These are phyloP conservation scores for Aschersonia sp. DNA, from an alignment of 2,329 filamentous ascomycete species.

Conservation along the genomic window DNA sequence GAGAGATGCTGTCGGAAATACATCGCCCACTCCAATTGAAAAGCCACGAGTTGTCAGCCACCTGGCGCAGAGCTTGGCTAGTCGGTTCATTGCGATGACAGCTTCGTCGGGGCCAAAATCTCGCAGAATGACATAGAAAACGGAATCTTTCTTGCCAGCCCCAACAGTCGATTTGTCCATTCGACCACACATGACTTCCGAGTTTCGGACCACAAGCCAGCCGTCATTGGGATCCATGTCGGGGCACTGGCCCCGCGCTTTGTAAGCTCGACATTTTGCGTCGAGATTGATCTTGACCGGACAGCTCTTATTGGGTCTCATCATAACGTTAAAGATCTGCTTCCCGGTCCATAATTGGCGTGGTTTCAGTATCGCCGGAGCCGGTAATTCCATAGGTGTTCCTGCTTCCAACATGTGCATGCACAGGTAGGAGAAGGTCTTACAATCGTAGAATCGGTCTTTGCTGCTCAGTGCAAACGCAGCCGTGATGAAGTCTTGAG, in stretches of 20 bases:
- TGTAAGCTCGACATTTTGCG: slow-evolving; percentile 75
- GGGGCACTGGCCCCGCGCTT: slow-evolving; percentile 40
- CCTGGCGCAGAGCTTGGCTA: slow-evolving; percentile 80
- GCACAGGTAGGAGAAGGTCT: slow-evolving; percentile 77
- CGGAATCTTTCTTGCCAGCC: slow-evolving; percentile 90
- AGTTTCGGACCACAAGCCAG: slow-evolving; percentile 88
- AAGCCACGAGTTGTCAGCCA: slow-evolving; percentile 85
- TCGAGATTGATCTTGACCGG: slow-evolving; percentile 82
- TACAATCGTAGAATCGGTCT: slow-evolving; percentile 81
- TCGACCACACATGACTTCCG: slow-evolving; percentile 88
- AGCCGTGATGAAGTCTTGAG: slow-evolving; percentile 96
- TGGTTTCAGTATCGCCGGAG: slow-evolving; percentile 75
- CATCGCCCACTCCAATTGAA: slow-evolving; percentile 90
- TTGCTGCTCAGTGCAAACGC: slow-evolving; percentile 85
- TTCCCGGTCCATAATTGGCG: slow-evolving; percentile 90
- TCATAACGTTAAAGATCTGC: slow-evolving; percentile 81
- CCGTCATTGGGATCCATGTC: slow-evolving; percentile 78
- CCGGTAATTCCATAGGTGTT: slow-evolving; percentile 67
- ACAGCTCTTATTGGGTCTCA: slow-evolving; percentile 77
- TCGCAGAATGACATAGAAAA: slow-evolving; percentile 92
- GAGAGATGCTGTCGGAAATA: slow-evolving; percentile 65
- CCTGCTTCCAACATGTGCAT: slow-evolving; percentile 84
- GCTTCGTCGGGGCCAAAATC: slow-evolving; percentile 87
- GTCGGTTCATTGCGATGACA: slow-evolving; percentile 80
- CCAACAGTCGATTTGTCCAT: slow-evolving; percentile 99